phyloP scores from a whole-genome alignment of 2,329 filamentous ascomycete species.

The Phialemonium atrogriseum region DNA sequence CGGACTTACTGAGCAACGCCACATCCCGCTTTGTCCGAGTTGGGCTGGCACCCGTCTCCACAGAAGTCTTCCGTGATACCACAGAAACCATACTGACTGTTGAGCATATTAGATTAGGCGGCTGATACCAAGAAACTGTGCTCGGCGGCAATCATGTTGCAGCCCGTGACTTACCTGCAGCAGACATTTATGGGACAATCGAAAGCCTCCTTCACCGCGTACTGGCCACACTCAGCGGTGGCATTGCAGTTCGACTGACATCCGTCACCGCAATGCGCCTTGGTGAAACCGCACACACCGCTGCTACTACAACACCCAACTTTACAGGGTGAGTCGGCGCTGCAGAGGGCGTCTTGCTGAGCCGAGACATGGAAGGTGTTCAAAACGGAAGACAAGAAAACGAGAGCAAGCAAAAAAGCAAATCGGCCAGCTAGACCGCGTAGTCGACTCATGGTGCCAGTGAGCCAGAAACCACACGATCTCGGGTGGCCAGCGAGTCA shows the following conservation, averaged over 20 bases:
- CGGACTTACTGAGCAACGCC: not conserved
- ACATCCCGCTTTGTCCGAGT: not conserved
- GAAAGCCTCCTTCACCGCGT: constrained; percentile 10
- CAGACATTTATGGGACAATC: constrained; percentile 22
- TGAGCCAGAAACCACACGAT: not conserved
- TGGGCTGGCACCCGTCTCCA: not conserved
- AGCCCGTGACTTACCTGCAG: constrained; percentile 14
- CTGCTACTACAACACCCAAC: constrained; percentile 15
- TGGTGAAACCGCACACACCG: constrained; percentile 8
- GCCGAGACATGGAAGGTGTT: not conserved
- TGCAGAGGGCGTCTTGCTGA: constrained; percentile 5
- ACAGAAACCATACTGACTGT: too few relatives aligned
- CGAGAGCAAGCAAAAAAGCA: not conserved
- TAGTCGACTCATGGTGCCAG: not conserved
- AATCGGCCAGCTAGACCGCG: not conserved
- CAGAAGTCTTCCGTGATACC: not conserved
- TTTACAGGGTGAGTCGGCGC: constrained; percentile 12
- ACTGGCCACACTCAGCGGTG: constrained; percentile 25
- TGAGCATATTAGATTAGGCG: not conserved
- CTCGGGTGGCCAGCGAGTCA: not conserved
- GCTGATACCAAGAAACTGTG: not conserved
- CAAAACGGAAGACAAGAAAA: not conserved
- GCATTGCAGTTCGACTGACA: constrained; percentile 23
- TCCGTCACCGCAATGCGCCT: not conserved
- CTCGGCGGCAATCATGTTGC: too few relatives aligned